Evolutionary conservation across 2,329 filamentous ascomycete genomes (phyloP).

Genomic region (Metarhizium sp.): DNA sequence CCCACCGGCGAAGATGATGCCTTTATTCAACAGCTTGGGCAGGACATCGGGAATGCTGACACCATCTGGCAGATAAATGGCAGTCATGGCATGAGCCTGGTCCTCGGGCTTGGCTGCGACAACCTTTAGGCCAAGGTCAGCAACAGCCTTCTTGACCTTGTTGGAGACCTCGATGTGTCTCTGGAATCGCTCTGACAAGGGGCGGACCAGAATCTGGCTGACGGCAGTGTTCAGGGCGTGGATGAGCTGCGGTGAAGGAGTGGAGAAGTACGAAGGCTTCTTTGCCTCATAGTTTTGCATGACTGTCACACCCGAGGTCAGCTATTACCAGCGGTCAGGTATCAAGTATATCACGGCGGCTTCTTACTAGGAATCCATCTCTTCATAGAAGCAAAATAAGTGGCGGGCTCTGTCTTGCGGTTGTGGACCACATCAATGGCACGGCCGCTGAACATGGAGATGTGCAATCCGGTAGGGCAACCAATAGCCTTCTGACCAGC

Average conservation of each 20-base stretch:
- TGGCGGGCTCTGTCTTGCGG: conserved; percentile 70
- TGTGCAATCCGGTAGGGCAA: conserved; percentile 85
- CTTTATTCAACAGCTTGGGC: conserved; percentile 74
- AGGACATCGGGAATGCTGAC: conserved; percentile 74
- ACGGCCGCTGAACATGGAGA: conserved; percentile 84
- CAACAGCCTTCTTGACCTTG: conserved; percentile 75
- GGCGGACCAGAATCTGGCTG: conserved; percentile 72
- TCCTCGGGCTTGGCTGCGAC: conserved; percentile 77
- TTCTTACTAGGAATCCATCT: conserved; percentile 85
- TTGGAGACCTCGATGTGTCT: conserved; percentile 71
- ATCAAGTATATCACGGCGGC: not conserved
- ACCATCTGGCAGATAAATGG: conserved; percentile 85
- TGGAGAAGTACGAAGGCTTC: conserved; percentile 97
- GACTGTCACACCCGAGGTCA: conserved; percentile 40
- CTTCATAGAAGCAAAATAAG: conserved; percentile 94
- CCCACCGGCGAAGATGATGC: conserved; percentile 89
- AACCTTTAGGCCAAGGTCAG: conserved; percentile 76
- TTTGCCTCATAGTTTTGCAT: conserved; percentile 99
- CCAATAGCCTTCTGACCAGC: conserved; percentile 97
- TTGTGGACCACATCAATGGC: conserved; percentile 74
- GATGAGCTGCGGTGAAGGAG: conserved; percentile 86
- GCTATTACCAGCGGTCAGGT: not conserved
- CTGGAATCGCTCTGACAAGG: conserved; percentile 74
- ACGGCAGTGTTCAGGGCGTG: conserved; percentile 87
- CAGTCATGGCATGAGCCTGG: conserved; percentile 96